Percentiles rank a stretch among this genome's conserved stretches.
Evolutionary conservation across 495 filamentous ascomycete species (phyloP).

Genomic region (Aspergillus cavernicola): DNA sequence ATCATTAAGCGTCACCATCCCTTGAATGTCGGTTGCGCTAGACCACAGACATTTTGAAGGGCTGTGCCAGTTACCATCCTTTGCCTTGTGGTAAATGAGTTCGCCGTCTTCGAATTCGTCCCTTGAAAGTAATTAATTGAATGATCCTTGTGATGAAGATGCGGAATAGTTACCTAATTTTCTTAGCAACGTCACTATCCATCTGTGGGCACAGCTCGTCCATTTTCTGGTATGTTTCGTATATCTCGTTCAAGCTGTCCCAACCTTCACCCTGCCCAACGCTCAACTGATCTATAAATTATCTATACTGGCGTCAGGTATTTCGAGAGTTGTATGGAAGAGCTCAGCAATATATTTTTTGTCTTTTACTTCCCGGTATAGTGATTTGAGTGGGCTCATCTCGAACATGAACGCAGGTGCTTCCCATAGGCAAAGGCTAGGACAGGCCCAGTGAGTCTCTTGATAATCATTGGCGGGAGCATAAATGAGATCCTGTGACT

Average conservation of each 20-base stretch:
- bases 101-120: constrained; percentile 17
- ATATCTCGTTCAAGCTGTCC: constrained; percentile 13
- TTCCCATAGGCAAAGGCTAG: constrained; percentile 14
- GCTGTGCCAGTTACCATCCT: constrained; percentile 25
- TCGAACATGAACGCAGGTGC: constrained; percentile 11
- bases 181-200: not conserved
- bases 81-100: constrained; percentile 24
- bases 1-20: constrained; percentile 29
- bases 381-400: constrained; percentile 9
- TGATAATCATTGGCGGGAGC: not conserved
- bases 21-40: constrained; percentile 29
- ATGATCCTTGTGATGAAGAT: too few species aligned
- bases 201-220: not conserved
- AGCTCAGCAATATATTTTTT: constrained; percentile 15
- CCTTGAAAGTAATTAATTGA: too few species aligned
- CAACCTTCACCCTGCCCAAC: constrained; percentile 9
- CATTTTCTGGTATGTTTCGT: constrained; percentile 7
- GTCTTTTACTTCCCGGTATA: constrained; percentile 8
- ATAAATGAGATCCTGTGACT: not conserved
- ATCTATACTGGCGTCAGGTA: constrained; percentile 13
- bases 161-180: not conserved
- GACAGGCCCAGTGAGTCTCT: constrained; percentile 1
- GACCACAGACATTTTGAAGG: constrained; percentile 39
- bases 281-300: constrained; percentile 20
- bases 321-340: constrained; percentile 16